Percentiles rank a stretch among this genome's conserved stretches.
These are phyloP conservation scores for Solanum neorickii DNA, from an alignment of 257 asterid species.

Conservation along the genomic window DNA sequence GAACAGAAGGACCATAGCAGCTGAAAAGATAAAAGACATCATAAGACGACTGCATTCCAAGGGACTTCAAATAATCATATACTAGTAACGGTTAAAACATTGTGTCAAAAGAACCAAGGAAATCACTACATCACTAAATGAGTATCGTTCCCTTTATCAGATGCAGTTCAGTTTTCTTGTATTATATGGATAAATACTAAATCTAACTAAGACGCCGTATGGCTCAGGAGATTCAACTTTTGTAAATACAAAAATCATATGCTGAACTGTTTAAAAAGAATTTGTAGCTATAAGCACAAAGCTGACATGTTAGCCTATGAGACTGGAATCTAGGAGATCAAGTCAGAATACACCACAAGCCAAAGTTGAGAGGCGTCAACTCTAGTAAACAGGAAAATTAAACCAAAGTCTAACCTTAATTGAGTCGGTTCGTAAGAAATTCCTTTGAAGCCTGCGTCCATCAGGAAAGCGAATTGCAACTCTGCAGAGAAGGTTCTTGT, in stretches of 20 bases:
- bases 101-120: neutral
- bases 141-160: neutral
- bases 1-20: slow-evolving; percentile 82
- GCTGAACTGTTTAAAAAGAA: neutral
- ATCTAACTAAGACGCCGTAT: neutral
- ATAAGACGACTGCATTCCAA: neutral
- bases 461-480: slow-evolving; percentile 94
- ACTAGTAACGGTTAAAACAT: neutral
- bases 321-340: neutral
- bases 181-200: neutral
- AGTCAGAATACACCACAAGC: neutral
- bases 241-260: neutral
- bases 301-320: neutral
- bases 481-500: slow-evolving; percentile 59
- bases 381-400: neutral
- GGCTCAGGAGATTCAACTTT: neutral
- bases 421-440: slow-evolving; percentile 76
- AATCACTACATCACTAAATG: neutral
- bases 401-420: slow-evolving; percentile 42
- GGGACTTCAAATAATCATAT: neutral
- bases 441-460: slow-evolving; percentile 91
- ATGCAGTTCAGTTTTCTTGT: neutral
- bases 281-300: neutral
- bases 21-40: slow-evolving; percentile 21
- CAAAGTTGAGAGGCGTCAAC: neutral